Percentiles rank a stretch among this genome's conserved stretches.
Evolutionary conservation across 495 filamentous ascomycete genomes (phyloP).

Genomic region (Arthonia radiata): DNA sequence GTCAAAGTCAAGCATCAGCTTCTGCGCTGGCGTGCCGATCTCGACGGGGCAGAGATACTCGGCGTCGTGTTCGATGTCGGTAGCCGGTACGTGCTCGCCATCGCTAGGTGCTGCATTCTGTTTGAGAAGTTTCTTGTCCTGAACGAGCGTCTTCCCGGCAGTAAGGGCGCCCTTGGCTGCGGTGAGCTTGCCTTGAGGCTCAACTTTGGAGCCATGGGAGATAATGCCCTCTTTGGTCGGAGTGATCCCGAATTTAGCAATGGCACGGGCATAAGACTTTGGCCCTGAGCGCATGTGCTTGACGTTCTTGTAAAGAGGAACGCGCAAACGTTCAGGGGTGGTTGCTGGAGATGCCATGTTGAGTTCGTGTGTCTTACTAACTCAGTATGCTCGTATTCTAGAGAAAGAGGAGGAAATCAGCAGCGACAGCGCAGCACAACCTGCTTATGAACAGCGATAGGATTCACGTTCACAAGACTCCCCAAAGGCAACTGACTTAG

Average conservation of each 20-base stretch:
- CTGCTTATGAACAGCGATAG: no score
- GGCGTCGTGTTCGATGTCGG: slow-evolving; percentile 51
- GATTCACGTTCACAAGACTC: no score
- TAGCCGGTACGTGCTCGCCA: slow-evolving; percentile 33
- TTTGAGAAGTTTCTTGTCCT: slow-evolving; percentile 24
- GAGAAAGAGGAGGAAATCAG: no score
- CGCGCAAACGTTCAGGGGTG: no score
- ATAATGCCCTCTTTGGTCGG: slow-evolving; percentile 36
- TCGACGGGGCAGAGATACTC: slow-evolving; percentile 40
- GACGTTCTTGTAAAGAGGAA: slow-evolving; percentile 20
- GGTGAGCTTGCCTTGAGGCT: slow-evolving; percentile 21
- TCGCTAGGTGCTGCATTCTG: slow-evolving; percentile 11
- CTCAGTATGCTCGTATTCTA: no score
- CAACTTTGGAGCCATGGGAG: slow-evolving; percentile 10
- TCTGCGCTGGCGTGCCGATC: slow-evolving; percentile 47
- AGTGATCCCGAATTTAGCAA: slow-evolving; percentile 43
- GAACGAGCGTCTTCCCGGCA: slow-evolving; percentile 22
- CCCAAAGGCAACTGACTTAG: no score
- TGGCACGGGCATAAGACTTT: slow-evolving; percentile 45
- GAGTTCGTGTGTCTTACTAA: no score
- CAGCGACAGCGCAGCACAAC: no score
- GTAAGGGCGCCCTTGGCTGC: slow-evolving; percentile 16
- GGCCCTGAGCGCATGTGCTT: slow-evolving; percentile 39
- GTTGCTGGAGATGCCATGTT: no score
- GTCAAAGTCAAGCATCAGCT: slow-evolving; percentile 44